phyloP scores from a whole-genome alignment of 768 basidiomycete species.

The Lentinus tigrinus region DNA sequence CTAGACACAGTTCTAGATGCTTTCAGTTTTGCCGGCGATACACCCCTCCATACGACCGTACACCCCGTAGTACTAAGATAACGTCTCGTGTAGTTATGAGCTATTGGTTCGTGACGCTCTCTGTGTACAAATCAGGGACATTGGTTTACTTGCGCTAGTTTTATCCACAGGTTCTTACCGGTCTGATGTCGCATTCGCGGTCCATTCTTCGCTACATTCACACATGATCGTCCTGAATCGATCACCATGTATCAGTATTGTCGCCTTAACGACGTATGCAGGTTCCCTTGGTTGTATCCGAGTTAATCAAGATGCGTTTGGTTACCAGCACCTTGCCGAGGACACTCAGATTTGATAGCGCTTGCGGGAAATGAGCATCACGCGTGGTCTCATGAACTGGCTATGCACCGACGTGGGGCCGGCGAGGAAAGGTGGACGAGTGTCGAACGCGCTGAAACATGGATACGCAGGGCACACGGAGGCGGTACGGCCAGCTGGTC shows the following conservation, averaged over 20 bases:
- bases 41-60: background rate
- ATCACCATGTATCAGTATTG: background rate
- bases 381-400: too few relatives aligned
- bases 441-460: background rate
- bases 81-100: background rate
- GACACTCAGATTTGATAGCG: too few relatives aligned
- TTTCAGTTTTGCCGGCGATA: background rate
- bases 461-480: background rate
- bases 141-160: background rate
- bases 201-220: too few relatives aligned
- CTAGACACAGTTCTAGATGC: background rate
- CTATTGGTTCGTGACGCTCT: too few relatives aligned
- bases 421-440: too few relatives aligned
- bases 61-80: background rate
- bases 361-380: too few relatives aligned
- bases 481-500: background rate
- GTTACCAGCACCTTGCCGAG: background rate
- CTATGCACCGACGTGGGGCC: too few relatives aligned
- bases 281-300: background rate
- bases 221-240: too few relatives aligned
- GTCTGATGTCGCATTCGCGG: too few relatives aligned
- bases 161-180: too few relatives aligned
- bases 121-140: too few relatives aligned
- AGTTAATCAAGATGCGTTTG: background rate
- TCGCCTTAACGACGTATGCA: background rate